Percentiles rank a stretch among this genome's conserved stretches.
These are phyloP conservation scores for Osmanthus fragrans DNA, from an alignment of 257 asterid species.

Conservation along the genomic window DNA sequence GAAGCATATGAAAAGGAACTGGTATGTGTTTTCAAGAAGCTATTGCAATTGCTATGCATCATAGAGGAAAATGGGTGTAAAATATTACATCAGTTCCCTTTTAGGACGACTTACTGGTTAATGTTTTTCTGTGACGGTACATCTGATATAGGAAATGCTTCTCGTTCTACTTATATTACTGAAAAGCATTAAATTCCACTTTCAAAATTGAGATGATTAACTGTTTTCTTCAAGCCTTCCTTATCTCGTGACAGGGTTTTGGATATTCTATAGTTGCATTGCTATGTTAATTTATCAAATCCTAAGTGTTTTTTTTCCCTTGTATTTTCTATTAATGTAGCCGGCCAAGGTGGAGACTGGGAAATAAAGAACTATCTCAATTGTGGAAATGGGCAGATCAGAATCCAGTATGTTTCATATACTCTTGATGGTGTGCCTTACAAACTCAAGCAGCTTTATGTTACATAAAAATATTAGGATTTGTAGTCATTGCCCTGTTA, in stretches of 20 bases:
- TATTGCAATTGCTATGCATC: neutral
- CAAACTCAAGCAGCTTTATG: slow-evolving; percentile 1
- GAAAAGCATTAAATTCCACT: slow-evolving; percentile 8
- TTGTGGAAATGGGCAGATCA: slow-evolving; percentile 99
- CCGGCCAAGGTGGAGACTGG: slow-evolving; percentile 95
- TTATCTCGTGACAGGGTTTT: slow-evolving; percentile 1
- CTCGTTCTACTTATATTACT: neutral
- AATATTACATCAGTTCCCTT: neutral
- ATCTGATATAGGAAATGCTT: slow-evolving; percentile 11
- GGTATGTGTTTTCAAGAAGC: neutral
- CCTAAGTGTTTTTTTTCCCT: slow-evolving; percentile 20
- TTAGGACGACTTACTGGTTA: neutral
- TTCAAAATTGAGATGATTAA: slow-evolving; percentile 15
- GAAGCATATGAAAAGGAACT: neutral
- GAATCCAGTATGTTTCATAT: slow-evolving; percentile 69
- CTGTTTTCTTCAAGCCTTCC: neutral
- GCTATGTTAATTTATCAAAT: slow-evolving; percentile 14
- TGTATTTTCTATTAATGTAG: slow-evolving; percentile 37
- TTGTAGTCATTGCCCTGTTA: slow-evolving; percentile 22
- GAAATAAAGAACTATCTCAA: slow-evolving; percentile 91
- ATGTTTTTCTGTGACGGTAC: slow-evolving; percentile 3
- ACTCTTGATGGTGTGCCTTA: slow-evolving; percentile 11
- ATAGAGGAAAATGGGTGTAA: neutral
- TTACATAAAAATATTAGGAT: neutral
- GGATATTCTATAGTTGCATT: neutral